Evolutionary conservation across 257 asterid species (phyloP).

Genomic region (Knoxia roxburghii): DNA sequence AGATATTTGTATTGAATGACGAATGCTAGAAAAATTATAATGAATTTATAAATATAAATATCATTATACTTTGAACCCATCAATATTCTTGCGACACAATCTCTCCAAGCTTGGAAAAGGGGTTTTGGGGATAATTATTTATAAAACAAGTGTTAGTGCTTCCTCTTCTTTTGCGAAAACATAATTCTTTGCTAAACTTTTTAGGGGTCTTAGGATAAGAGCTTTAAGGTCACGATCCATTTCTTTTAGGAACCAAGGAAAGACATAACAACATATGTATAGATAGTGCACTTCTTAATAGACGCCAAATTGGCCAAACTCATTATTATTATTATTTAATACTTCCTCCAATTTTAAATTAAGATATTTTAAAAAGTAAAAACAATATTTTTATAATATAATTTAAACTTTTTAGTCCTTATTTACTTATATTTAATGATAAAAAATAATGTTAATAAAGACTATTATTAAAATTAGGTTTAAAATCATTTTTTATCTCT

Average conservation of each 20-base stretch:
- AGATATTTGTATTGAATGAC: too few species aligned
- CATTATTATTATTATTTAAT: conserved; percentile 17
- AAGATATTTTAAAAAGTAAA: too few species aligned
- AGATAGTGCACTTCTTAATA: conserved; percentile 38
- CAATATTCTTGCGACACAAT: background rate
- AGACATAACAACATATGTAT: conserved; percentile 10
- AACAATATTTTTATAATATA: too few species aligned
- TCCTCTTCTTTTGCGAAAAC: conserved; percentile 35
- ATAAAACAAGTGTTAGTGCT: conserved; percentile 33
- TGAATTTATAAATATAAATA: too few species aligned
- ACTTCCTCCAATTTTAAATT: conserved; percentile 10
- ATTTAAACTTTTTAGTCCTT: too few species aligned
- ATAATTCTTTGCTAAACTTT: conserved; percentile 25
- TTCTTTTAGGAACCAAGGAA: conserved; percentile 43
- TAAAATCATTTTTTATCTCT: too few species aligned
- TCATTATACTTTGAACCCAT: too few species aligned
- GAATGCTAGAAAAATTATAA: too few species aligned
- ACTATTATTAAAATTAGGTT: too few species aligned
- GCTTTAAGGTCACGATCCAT: conserved; percentile 74
- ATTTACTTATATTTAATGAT: too few species aligned
- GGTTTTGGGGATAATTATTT: background rate
- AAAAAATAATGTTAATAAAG: too few species aligned
- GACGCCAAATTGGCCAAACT: conserved; percentile 34
- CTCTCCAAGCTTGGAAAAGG: conserved; percentile 5
- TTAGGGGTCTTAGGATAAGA: conserved; percentile 35